A percentile compares a stretch with the other conserved stretches of the same genome.
phyloP scores from a whole-genome alignment of 768 basidiomycete genomes.

The Leccinum uliginosum region DNA sequence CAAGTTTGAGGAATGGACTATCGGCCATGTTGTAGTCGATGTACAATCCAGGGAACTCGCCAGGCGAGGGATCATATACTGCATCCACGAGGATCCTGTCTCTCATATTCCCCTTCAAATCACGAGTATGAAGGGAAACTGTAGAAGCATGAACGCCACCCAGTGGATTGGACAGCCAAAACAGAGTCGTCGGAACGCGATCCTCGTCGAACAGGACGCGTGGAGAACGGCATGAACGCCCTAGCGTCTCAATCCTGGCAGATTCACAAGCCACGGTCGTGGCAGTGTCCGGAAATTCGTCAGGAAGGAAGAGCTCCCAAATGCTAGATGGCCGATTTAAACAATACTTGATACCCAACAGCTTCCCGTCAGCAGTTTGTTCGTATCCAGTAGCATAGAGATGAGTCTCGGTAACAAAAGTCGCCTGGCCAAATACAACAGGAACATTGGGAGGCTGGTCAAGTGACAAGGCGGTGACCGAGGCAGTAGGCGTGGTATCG shows the following conservation, averaged over 20 bases:
- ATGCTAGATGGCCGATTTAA: slow-evolving; percentile 54
- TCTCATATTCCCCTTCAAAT: slow-evolving; percentile 24
- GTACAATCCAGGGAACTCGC: slow-evolving; percentile 62
- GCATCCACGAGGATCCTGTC: slow-evolving; percentile 36
- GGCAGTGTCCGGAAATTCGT: neutral
- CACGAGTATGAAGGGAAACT: slow-evolving; percentile 40
- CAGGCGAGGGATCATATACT: slow-evolving; percentile 34
- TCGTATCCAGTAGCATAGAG: slow-evolving; percentile 64
- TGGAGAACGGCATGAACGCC: slow-evolving; percentile 55
- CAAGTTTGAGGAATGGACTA: slow-evolving; percentile 36
- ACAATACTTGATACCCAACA: slow-evolving; percentile 57
- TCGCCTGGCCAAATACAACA: slow-evolving; percentile 51
- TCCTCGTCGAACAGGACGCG: slow-evolving; percentile 34
- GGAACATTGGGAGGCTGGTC: slow-evolving; percentile 9
- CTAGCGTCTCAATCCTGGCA: slow-evolving; percentile 35
- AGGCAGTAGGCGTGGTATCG: slow-evolving; percentile 5
- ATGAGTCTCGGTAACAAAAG: slow-evolving; percentile 41
- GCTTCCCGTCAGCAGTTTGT: slow-evolving; percentile 49
- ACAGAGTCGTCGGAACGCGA: slow-evolving; percentile 26
- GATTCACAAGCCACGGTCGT: slow-evolving; percentile 18
- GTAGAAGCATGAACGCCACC: slow-evolving; percentile 62
- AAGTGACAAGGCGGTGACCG: slow-evolving; percentile 10
- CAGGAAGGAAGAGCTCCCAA: slow-evolving; percentile 41
- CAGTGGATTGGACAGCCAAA: slow-evolving; percentile 52
- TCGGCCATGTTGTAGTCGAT: slow-evolving; percentile 43